Conservation (phyloP, 331 rosid species). For the Pyracantha coccinea region DNA sequence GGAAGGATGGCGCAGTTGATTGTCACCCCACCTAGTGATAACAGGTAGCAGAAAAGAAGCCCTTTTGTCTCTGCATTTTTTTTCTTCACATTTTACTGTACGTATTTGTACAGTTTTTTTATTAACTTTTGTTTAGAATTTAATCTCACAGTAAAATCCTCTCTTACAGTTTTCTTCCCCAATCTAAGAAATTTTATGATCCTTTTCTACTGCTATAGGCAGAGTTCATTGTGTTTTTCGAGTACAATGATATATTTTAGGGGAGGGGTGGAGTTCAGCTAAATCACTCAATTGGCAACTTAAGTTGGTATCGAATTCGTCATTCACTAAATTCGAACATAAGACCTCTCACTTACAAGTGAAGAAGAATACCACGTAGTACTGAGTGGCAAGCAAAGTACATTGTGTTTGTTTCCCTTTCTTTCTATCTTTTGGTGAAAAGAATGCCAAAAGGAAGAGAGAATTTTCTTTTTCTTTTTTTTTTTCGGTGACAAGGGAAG, state of each 20-base stretch:
- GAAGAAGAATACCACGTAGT: no score
- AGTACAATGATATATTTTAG: no score
- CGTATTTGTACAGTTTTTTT: neutral
- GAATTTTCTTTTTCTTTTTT: no score
- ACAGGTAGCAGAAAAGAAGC: neutral
- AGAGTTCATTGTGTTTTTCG: neutral
- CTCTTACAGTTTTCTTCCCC: neutral
- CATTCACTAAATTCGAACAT: no score
- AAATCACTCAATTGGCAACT: no score
- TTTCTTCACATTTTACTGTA: neutral
- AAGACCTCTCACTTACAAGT: no score
- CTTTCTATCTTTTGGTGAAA: neutral
- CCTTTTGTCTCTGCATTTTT: neutral
- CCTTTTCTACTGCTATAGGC: neutral
- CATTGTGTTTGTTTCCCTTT: no score
- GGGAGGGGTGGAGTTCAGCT: no score
- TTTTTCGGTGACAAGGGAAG: no score
- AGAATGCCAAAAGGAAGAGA: neutral
- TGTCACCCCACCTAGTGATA: conserved; percentile 2
- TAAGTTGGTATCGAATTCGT: no score
- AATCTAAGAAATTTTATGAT: neutral
- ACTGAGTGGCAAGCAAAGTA: no score
- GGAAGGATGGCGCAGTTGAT: conserved; percentile 9
- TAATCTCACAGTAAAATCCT: no score
- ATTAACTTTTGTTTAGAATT: neutral